Evolutionary conservation across 1,284 basidiomycete species (phyloP), one percentile per base, ranked within the genome.

Genomic region (Marasmius tenuissimus): DNA sequence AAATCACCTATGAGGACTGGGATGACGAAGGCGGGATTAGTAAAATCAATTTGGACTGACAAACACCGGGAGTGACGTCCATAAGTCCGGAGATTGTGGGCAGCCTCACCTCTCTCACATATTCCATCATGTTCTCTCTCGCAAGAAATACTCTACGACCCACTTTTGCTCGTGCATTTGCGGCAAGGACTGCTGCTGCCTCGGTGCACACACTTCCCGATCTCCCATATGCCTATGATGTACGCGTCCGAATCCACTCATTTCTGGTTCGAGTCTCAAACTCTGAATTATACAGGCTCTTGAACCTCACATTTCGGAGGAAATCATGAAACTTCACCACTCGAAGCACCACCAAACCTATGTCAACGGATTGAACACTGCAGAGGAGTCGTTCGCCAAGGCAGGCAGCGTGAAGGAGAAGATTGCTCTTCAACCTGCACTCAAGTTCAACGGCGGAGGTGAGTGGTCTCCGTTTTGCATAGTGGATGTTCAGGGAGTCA

Each of bases 261-360:
- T 27, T 47, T 10, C 45, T 18, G 3, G 3, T 4, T 52, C 40
- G 75, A 40, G 55, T 37, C 66, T 55, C 27, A 12, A 27, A 48
- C 39, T 34, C 20, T 58, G 45, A 50, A 59, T 42, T 12, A 65
- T 38, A 57, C 61, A 85, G 84, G 89, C 87, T n/a, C 84, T 91
- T 62, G 88, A 92, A 74, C 89, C 90, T 12, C 82, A 85, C 72
- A 91, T 93, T 72, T 89, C 86, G 4, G 77, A 83, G 69, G 86
- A 94, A 76, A 96, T 95, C 70, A 96, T 96, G 94, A 88, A 84
- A 63, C 84, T 98, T 64, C 97, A 99, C 78, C 96, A 99, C 82
- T 87, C 87, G 69, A 97, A 96, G 83, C 97, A 99, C 75, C 97
- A 98, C 77, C 92, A 94, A 77, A 86, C 91, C 22, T 97, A 97